Evolutionary conservation across 176 grass and related monocot genomes (phyloP).

Genomic region (Hordeum marinum): DNA sequence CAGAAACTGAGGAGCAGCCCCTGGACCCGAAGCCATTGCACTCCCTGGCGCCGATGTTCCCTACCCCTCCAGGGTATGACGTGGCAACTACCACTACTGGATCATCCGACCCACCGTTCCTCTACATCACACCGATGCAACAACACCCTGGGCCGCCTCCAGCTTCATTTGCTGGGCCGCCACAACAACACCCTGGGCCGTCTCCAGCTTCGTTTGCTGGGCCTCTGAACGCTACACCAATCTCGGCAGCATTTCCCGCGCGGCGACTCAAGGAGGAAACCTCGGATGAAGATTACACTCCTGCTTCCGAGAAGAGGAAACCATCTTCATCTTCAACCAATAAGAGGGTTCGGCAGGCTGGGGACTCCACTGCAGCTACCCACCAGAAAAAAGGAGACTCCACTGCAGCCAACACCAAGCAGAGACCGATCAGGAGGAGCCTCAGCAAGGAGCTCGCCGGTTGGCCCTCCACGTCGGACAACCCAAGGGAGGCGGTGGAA

Average conservation of each 20-base stretch:
- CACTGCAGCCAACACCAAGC: constrained; percentile 3
- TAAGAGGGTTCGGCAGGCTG: background rate
- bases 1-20: background rate
- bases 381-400: too few species aligned
- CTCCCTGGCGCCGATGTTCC: constrained; percentile 63
- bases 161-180: background rate
- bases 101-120: constrained; percentile 23
- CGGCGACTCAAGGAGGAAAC: background rate
- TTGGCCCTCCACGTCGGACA: constrained; percentile 21
- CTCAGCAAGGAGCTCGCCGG: constrained; percentile 24
- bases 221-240: constrained; percentile 25
- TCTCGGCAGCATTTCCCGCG: constrained; percentile 6
- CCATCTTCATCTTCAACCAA: background rate
- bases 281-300: constrained; percentile 11
- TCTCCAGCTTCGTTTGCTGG: too few species aligned
- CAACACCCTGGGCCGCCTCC: background rate
- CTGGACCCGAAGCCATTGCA: constrained; percentile 42
- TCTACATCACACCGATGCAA: constrained; percentile 28
- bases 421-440: constrained; percentile 25
- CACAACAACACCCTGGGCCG: background rate
- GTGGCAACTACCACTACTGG: constrained; percentile 19
- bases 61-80: constrained; percentile 28
- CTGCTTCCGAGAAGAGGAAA: background rate
- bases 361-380: background rate
- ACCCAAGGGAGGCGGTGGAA: constrained; percentile 39